These are phyloP conservation scores for Arthrobotrys entomopaga DNA, from an alignment of 2,329 filamentous ascomycete genomes.

Conservation along the genomic window DNA sequence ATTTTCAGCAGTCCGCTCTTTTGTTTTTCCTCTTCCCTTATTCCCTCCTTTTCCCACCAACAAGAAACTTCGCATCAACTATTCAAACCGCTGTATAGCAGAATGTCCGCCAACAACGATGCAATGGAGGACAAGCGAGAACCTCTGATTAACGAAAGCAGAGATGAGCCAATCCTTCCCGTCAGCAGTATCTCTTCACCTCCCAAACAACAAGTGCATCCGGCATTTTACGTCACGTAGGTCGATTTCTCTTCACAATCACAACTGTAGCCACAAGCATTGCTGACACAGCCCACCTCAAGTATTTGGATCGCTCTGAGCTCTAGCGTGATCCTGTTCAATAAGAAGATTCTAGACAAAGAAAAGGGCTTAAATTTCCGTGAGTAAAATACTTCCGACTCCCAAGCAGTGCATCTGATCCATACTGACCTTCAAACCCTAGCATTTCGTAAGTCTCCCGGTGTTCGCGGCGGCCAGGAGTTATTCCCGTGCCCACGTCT, in stretches of 20 bases:
- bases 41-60: not conserved
- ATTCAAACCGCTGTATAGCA: not conserved
- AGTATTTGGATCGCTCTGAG: conserved; percentile 93
- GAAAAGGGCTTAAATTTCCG: conserved; percentile 73
- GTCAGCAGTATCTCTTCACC: conserved; percentile 65
- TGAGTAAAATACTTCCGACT: conserved; percentile 64
- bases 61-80: not conserved
- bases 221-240: conserved; percentile 83
- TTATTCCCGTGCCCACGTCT: not conserved
- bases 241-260: conserved; percentile 59
- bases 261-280: conserved; percentile 3
- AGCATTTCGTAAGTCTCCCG: conserved; percentile 65
- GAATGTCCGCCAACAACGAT: conserved; percentile 36
- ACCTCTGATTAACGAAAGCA: conserved; percentile 36
- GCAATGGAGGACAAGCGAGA: conserved; percentile 40
- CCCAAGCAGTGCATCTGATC: not conserved
- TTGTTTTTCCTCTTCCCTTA: not conserved
- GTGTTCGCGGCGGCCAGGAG: not conserved
- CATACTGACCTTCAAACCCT: conserved; percentile 9
- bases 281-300: conserved; percentile 34
- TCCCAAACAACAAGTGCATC: conserved; percentile 74
- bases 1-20: not conserved
- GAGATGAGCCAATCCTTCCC: conserved; percentile 41
- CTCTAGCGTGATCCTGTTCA: conserved; percentile 96
- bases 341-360: conserved; percentile 96